Evolutionary conservation across 768 basidiomycete species (phyloP), one percentile per base, ranked within the genome.

Genomic region (Collybiopsis confluens): DNA sequence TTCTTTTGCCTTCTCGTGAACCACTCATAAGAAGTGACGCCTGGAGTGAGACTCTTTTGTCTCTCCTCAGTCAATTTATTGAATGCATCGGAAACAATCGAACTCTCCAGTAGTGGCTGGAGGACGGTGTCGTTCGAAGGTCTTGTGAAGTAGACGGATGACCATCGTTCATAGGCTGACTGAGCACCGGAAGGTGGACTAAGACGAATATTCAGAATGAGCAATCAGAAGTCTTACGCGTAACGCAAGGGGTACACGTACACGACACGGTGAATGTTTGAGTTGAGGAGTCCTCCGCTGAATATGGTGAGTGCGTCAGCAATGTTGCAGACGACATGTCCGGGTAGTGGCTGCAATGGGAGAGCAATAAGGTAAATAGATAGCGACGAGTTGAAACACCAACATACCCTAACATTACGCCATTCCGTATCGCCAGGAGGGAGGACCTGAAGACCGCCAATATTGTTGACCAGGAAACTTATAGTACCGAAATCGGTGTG

Each of bases 401-500:
- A 85, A 20, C 41, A 20, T 44, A 78, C 85, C 75, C 78, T 80
- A 59, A 88, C 71, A 57, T 87, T 88, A 62, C 80, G 79, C 87
- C 87, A 89, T 20, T 75, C 64, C 23, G 82, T 77, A 5, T 75
- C 62, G 13, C 81, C 83, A 1, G 84, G 85, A 1, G 77, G 76
- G 44, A 86, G 70, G 0, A 88, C 85, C 56, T 88, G 87, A 3
- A 89, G 69, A 0, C 87, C 87, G 3, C 87, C 86, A 0, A 88
- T 75, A 1, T 75, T 76, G 62, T 88, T 88, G 60, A 87, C 83
- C 54, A 89, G 68, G 70, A 88, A 81, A 0, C 83, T 84, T 54
- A 87, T 63, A n/a, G 81, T 82, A 58, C 86, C 85, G 57, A 87
- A 88, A 64, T 87, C 86, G 2, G 85, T 86, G 62, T 88, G 87